A percentile compares a stretch with the other conserved stretches of the same genome.
These are phyloP conservation scores for Clitopilus hobsonii DNA, from an alignment of 768 basidiomycete genomes.

Conservation along the genomic window DNA sequence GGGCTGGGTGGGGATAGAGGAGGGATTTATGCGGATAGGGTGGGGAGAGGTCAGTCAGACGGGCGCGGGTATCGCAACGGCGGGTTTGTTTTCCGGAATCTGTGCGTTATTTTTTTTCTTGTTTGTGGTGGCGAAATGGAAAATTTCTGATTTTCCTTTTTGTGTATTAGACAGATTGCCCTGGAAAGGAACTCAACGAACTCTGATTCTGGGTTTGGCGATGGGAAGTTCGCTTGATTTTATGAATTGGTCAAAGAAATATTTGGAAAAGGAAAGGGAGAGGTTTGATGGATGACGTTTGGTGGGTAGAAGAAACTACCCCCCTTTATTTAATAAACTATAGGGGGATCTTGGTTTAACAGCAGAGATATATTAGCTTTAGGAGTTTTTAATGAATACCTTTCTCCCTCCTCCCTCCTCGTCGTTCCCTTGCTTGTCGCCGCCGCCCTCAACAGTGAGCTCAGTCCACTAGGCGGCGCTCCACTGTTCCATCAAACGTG, in stretches of 20 bases:
- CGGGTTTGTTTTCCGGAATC: constrained; percentile 48
- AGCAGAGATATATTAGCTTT: no score
- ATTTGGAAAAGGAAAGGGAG: constrained; percentile 17
- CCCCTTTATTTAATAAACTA: constrained; percentile 1
- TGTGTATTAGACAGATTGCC: constrained; percentile 49
- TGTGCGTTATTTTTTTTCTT: no score
- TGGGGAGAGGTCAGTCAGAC: constrained; percentile 40
- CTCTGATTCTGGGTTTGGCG: constrained; percentile 48
- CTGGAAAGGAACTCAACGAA: constrained; percentile 42
- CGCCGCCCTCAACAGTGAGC: neutral
- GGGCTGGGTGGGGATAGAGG: constrained; percentile 42
- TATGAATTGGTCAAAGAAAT: constrained; percentile 33
- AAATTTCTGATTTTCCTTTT: constrained; percentile 15
- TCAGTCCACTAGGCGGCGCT: neutral
- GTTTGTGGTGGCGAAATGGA: neutral
- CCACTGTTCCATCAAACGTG: neutral
- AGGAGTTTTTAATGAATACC: no score
- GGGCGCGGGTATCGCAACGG: constrained; percentile 65
- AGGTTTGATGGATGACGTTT: constrained; percentile 8
- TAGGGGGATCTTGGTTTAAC: neutral
- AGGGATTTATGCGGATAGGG: constrained; percentile 30
- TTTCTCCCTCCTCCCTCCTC: no score
- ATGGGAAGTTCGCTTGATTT: constrained; percentile 51
- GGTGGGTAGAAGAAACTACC: neutral
- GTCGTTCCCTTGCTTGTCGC: neutral